Conservation (phyloP, 495 filamentous ascomycete genomes). For the Penicillium psychrofluorescens region DNA sequence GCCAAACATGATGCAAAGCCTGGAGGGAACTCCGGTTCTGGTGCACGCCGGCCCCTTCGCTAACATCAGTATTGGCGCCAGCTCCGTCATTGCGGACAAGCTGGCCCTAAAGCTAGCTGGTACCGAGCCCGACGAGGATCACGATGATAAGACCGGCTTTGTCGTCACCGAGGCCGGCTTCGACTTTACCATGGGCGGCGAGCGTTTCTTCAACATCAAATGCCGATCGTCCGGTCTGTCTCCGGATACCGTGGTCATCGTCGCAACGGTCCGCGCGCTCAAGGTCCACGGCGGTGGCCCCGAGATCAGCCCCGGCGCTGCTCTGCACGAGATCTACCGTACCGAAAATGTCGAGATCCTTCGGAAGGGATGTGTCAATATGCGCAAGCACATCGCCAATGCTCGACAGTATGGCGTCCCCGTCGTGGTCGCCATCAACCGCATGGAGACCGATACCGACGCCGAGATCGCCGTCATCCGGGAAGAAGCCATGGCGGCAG, state of each 20-base stretch:
- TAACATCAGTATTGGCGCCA: conserved; percentile 96
- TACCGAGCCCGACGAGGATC: conserved; percentile 89
- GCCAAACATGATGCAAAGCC: conserved; percentile 96
- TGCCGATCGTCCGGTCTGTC: conserved; percentile 88
- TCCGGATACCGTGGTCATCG: conserved; percentile 88
- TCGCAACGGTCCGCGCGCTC: conserved; percentile 88
- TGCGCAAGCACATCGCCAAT: conserved; percentile 89
- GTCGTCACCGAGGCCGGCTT: conserved; percentile 98
- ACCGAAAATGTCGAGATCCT: conserved; percentile 91
- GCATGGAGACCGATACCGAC: conserved; percentile 86
- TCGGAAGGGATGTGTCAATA: conserved; percentile 82
- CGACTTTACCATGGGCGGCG: conserved; percentile 98
- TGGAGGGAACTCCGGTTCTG: conserved; percentile 95
- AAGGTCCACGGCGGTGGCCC: conserved; percentile 97
- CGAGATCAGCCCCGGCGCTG: conserved; percentile 76
- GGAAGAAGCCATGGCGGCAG: conserved; percentile 87
- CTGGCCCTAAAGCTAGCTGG: conserved; percentile 92
- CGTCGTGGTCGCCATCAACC: conserved; percentile 97
- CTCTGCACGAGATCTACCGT: conserved; percentile 77
- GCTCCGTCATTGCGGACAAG: conserved; percentile 89
- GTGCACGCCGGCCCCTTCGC: conserved; percentile 97
- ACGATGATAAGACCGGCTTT: conserved; percentile 77
- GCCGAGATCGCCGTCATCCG: conserved; percentile 84
- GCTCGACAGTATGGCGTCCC: conserved; percentile 83
- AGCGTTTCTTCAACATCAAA: conserved; percentile 99